Evolutionary conservation across 176 grass and related monocot genomes (phyloP).

Genomic region (Tillandsia fasciculata): DNA sequence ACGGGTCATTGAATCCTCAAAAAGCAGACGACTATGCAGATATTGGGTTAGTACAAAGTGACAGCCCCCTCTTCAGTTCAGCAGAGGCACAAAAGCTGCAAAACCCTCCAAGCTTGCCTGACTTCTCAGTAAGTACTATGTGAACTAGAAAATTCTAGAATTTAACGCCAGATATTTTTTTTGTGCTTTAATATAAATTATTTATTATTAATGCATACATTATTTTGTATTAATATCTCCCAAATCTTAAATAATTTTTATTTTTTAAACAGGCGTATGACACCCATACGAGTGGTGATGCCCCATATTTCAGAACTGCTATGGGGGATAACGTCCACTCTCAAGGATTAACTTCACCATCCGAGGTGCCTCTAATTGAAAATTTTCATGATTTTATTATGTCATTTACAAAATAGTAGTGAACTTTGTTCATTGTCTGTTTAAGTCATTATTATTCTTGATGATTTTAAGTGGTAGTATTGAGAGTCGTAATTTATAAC

Average conservation of each 20-base stretch:
- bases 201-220: neutral
- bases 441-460: no score
- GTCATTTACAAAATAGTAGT: no score
- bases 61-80: slow-evolving; percentile 35
- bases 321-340: slow-evolving; percentile 36
- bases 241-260: neutral
- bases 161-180: neutral
- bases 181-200: neutral
- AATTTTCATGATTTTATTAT: neutral
- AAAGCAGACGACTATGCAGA: slow-evolving; percentile 51
- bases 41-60: slow-evolving; percentile 50
- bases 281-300: slow-evolving; percentile 37
- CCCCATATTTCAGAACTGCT: slow-evolving; percentile 45
- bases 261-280: slow-evolving; percentile 30
- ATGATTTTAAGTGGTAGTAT: no score
- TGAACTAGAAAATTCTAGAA: neutral
- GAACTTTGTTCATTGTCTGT: no score
- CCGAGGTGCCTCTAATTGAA: slow-evolving; percentile 37
- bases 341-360: slow-evolving; percentile 42
- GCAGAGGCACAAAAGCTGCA: slow-evolving; percentile 30
- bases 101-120: slow-evolving; percentile 32
- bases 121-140: slow-evolving; percentile 43
- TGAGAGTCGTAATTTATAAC: neutral
- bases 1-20: slow-evolving; percentile 28
- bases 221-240: neutral